Evolutionary conservation across 768 basidiomycete genomes (phyloP), one percentile per base, ranked within the genome.

Genomic region (Hirschioporus abietinus): DNA sequence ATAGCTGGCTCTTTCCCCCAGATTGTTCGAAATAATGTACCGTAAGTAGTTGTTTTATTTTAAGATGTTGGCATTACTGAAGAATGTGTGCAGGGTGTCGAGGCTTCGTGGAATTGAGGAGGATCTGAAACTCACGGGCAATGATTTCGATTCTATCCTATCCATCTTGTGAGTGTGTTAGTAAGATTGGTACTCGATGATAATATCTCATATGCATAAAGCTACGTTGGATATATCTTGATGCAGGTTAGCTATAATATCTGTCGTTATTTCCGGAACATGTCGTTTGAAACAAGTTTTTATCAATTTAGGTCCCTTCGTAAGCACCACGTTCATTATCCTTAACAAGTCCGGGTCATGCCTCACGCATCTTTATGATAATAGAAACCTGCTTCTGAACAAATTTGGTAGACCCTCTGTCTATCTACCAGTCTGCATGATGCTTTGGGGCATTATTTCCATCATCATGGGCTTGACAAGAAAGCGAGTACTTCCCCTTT

Each of bases 11-110:
- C 23, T 34, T 57, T 52, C 6, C 42, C 42, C 12, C 72, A 89
- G 83, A 83, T 91, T 65, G 90, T 91, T 73, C 81, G 90, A 36
- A 91, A 90, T 71, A 90, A 90, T 71, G 88, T 82, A 30, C 78
- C 84, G 88, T 89, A 74, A 67, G 82, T 75, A 34, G 3, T 52
- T 24, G 64, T 42, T 59, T 64, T 27, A 36, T 4, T 18, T 59
- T 7, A 62, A 58, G 65, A 61, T 20, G 65, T 26, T 34, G 42
- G 20, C 3, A 12, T 52, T 15, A 10, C 42, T 15, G 42, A 15
- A 20, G 20, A n/a, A 10, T 27, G 42, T 15, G 20, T 58, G 35
- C 69, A 91, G 91, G 60, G 90, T 88, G 12, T 91, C 90, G 35
- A 82, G 91, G 64, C 78, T 91, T 58, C 82, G 84, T 36, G 91